Conservation (phyloP, 192 early-diverging fungal genomes). For the Radiomyces spectabilis region DNA sequence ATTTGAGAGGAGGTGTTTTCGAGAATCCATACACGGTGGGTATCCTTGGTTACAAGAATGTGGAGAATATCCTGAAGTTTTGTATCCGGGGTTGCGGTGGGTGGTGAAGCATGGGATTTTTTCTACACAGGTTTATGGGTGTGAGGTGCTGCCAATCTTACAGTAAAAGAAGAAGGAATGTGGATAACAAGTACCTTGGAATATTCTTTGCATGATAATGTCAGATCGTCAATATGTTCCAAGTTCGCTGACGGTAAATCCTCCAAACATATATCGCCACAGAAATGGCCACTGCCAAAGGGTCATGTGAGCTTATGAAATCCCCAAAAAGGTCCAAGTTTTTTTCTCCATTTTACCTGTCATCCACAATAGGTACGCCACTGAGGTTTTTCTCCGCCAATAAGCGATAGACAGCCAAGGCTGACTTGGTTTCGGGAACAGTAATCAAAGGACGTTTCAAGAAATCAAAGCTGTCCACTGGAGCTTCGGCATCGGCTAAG, state of each 20-base stretch:
- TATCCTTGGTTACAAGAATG: constrained; percentile 28
- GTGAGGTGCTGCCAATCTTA: too few relatives aligned
- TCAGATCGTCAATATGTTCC: constrained; percentile 31
- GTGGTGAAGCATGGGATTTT: not conserved
- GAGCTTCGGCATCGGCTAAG: constrained; percentile 24
- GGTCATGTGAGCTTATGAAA: too few relatives aligned
- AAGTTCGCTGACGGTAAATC: constrained; percentile 45
- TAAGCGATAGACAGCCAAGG: constrained; percentile 40
- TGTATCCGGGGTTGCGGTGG: constrained; percentile 17
- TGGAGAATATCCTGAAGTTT: constrained; percentile 32
- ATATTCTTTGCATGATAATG: constrained; percentile 41
- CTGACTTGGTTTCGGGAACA: constrained; percentile 31
- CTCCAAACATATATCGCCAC: constrained; percentile 37
- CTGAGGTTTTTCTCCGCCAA: constrained; percentile 44
- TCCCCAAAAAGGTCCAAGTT: not conserved
- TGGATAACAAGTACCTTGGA: constrained; percentile 33
- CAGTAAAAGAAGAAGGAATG: constrained; percentile 1
- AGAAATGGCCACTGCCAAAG: constrained; percentile 27
- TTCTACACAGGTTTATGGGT: too few relatives aligned
- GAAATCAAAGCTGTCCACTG: constrained; percentile 27
- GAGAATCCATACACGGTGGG: constrained; percentile 57
- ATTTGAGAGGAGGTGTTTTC: constrained; percentile 16
- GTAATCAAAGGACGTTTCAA: constrained; percentile 19
- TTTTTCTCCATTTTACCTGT: constrained; percentile 3
- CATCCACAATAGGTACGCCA: constrained; percentile 53